A percentile compares a stretch with the other conserved stretches of the same genome.
Evolutionary conservation across 352 stramenopile genomes (phyloP).

Genomic region (Phytophthora constricta): DNA sequence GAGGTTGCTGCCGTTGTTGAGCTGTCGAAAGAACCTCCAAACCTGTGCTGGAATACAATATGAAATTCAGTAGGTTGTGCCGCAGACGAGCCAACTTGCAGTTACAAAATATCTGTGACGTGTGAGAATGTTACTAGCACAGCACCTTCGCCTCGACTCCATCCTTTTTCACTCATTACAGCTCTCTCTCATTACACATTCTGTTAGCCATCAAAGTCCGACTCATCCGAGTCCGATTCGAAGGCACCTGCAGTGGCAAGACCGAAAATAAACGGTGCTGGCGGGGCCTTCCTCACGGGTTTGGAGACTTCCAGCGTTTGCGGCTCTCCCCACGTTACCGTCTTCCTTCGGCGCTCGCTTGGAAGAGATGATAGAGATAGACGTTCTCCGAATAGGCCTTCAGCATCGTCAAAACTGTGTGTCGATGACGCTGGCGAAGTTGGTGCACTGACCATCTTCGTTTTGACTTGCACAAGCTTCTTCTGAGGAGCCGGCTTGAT

Average conservation of each 20-base stretch:
- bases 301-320: conserved; percentile 23
- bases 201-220: conserved; percentile 56
- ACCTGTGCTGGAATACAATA: no score
- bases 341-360: conserved; percentile 21
- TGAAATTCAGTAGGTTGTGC: not conserved
- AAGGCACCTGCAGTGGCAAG: conserved; percentile 56
- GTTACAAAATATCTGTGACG: not conserved
- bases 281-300: conserved; percentile 15
- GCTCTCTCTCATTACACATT: not conserved
- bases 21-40: no score
- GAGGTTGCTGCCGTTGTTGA: not conserved
- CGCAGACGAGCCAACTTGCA: not conserved
- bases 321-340: conserved; percentile 37
- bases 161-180: no score
- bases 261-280: conserved; percentile 61
- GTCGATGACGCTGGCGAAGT: conserved; percentile 21
- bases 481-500: conserved; percentile 12
- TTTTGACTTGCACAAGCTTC: not conserved
- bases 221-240: conserved; percentile 67
- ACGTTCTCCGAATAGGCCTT: conserved; percentile 65
- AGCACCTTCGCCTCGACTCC: no score
- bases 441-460: not conserved
- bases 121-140: no score
- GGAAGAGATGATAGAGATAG: conserved; percentile 23
- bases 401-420: conserved; percentile 44